These are phyloP conservation scores for Plectranthus barbatus DNA, from an alignment of 257 asterid genomes.

Conservation along the genomic window DNA sequence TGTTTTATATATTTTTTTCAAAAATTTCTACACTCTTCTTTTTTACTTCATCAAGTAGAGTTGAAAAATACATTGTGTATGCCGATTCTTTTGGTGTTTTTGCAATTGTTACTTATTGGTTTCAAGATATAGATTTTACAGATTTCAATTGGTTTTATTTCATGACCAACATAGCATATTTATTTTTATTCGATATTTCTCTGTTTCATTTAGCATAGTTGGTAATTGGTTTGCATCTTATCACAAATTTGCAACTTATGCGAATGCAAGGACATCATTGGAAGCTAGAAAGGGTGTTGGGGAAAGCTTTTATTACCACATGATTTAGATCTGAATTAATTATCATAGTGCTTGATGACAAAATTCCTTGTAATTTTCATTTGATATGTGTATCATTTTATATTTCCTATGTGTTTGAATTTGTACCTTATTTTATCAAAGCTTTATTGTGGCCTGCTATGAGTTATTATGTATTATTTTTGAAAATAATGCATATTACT, in stretches of 20 bases:
- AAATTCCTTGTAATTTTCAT: too few relatives aligned
- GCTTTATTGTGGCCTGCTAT: too few relatives aligned
- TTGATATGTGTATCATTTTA: too few relatives aligned
- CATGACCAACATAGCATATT: neutral
- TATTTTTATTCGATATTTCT: neutral
- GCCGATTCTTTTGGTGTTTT: neutral
- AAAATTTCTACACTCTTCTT: neutral
- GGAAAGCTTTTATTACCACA: slow-evolving; percentile 51
- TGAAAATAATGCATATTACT: too few relatives aligned
- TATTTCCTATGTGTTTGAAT: too few relatives aligned
- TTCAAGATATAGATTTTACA: neutral
- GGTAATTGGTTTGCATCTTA: neutral
- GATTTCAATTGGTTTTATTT: neutral
- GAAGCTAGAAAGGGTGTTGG: slow-evolving; percentile 92
- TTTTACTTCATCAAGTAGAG: neutral
- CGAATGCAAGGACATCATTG: slow-evolving; percentile 84
- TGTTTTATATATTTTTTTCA: neutral
- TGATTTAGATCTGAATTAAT: slow-evolving; percentile 65
- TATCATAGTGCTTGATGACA: too few relatives aligned
- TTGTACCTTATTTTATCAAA: too few relatives aligned
- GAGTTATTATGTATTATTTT: too few relatives aligned
- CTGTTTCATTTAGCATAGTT: neutral
- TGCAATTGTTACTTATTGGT: neutral
- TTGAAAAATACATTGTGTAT: neutral
- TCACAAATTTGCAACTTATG: slow-evolving; percentile 65